Conservation (phyloP, 108 stramenopile species). For the Aurantiochytrium sp. region DNA sequence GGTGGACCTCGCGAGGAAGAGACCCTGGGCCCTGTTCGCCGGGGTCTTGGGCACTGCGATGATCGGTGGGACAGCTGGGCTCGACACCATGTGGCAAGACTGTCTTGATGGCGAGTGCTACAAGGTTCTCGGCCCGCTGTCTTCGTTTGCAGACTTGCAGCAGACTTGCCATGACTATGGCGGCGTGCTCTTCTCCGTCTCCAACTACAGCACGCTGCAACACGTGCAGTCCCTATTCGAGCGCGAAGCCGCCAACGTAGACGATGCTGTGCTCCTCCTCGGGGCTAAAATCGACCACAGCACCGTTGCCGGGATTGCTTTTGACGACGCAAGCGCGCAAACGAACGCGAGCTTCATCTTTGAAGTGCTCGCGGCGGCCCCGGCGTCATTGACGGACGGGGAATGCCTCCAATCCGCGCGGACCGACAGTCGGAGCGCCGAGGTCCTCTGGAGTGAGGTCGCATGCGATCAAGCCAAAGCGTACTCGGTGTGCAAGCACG, state of each 20-base stretch:
- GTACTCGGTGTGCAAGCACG: background rate
- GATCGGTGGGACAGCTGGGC: too few relatives aligned
- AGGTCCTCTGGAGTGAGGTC: too few relatives aligned
- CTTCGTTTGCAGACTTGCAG: background rate
- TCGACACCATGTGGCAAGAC: background rate
- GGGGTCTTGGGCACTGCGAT: too few relatives aligned
- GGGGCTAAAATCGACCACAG: background rate
- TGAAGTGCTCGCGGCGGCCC: too few relatives aligned
- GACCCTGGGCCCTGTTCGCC: too few relatives aligned
- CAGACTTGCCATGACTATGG: background rate
- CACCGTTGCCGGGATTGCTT: background rate
- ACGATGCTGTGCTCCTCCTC: background rate
- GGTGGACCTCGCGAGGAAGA: too few relatives aligned
- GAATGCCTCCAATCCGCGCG: too few relatives aligned
- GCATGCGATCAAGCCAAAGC: background rate
- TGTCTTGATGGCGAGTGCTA: background rate
- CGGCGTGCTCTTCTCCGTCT: background rate
- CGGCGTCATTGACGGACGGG: too few relatives aligned
- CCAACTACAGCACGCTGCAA: background rate
- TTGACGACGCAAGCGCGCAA: too few relatives aligned
- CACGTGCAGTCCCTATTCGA: background rate
- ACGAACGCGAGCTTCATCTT: too few relatives aligned
- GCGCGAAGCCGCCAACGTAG: background rate
- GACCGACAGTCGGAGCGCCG: too few relatives aligned
- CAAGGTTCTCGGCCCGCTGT: background rate